phyloP scores from a whole-genome alignment of 768 basidiomycete genomes.

The Tylopilus vinaceipallidus region DNA sequence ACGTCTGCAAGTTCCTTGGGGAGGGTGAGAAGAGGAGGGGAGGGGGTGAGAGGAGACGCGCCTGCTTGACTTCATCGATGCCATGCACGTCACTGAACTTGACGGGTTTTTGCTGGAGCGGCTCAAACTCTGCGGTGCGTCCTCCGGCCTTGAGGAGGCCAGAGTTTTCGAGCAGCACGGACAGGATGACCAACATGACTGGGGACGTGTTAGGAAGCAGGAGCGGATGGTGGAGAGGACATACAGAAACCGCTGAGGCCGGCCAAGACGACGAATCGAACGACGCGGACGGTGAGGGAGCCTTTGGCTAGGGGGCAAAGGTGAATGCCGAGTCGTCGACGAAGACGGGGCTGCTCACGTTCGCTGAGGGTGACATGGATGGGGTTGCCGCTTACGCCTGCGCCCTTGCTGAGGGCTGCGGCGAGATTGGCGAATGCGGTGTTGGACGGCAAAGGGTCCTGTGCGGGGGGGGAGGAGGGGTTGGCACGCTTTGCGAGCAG shows the following conservation, averaged over 20 bases:
- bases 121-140: slow-evolving; percentile 79
- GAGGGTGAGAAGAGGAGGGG: slow-evolving; percentile 3
- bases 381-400: slow-evolving; percentile 52
- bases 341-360: slow-evolving; percentile 46
- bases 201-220: slow-evolving; percentile 4
- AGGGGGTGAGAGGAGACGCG: slow-evolving; percentile 31
- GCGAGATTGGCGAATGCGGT: slow-evolving; percentile 42
- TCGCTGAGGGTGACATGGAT: slow-evolving; percentile 82
- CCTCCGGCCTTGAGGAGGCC: slow-evolving; percentile 90
- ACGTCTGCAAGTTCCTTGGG: slow-evolving; percentile 87
- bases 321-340: not conserved
- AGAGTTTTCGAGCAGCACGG: slow-evolving; percentile 89
- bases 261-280: slow-evolving; percentile 59
- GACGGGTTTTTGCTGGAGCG: slow-evolving; percentile 74
- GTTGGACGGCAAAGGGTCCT: slow-evolving; percentile 18
- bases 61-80: slow-evolving; percentile 95
- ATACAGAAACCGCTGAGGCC: slow-evolving; percentile 64
- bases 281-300: slow-evolving; percentile 58
- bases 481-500: slow-evolving; percentile 33
- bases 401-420: slow-evolving; percentile 41
- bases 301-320: slow-evolving; percentile 54
- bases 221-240: slow-evolving; percentile 25
- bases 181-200: slow-evolving; percentile 84
- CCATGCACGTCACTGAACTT: slow-evolving; percentile 97
- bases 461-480: slow-evolving; percentile 1